These are phyloP conservation scores for bread wheat (Triticum aestivum) DNA, from an alignment of 176 grass and related monocot genomes.

Conservation along the genomic window IWGSC_CS_RefSeq_v2.1 NC_057807.1:284723716-284724215, in stretches of 20 bases:
- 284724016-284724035: slow-evolving; percentile 78
- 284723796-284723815: not conserved
- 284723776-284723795: slow-evolving; percentile 6
- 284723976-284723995: slow-evolving; percentile 97
- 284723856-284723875: not conserved
- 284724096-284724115: slow-evolving; percentile 58
- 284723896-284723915: slow-evolving; percentile 8
- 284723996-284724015: slow-evolving; percentile 98
- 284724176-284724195: slow-evolving; percentile 88
- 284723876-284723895: not conserved
- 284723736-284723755: not conserved
- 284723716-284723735: not conserved
- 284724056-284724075: slow-evolving; percentile 12
- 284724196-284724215: slow-evolving; percentile 91
- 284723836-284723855: not conserved
- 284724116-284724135: slow-evolving; percentile 91
- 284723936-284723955: slow-evolving; percentile 97
- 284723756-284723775: not conserved
- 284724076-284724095: not conserved
- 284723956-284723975: slow-evolving; percentile 99
- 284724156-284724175: slow-evolving; percentile 80
- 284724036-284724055: slow-evolving; percentile 3
- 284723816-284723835: not conserved
- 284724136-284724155: slow-evolving; percentile 96
- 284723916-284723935: slow-evolving; percentile 66